Evolutionary conservation across 371 early-diverging fungal species (phyloP).

Genomic region (Mortierella polycephala): DNA sequence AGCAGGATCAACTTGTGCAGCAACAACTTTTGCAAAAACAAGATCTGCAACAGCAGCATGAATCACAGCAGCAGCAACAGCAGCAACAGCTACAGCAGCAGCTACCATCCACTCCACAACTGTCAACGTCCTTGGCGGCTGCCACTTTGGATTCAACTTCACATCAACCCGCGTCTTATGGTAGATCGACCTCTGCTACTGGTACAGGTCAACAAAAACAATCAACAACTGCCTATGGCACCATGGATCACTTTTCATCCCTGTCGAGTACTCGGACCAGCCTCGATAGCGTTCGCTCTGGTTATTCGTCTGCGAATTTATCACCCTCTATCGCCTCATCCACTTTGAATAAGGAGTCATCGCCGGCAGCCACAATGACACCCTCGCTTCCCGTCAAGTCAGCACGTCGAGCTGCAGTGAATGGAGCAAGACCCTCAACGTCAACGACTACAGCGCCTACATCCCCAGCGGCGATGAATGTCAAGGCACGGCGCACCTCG

Average conservation of each 20-base stretch:
- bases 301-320: neutral
- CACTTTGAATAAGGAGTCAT: neutral
- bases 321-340: neutral
- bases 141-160: neutral
- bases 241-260: neutral
- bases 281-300: neutral
- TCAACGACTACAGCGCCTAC: slow-evolving; percentile 2
- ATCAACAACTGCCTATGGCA: neutral
- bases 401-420: slow-evolving; percentile 19
- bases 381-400: slow-evolving; percentile 36
- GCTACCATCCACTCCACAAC: slow-evolving; percentile 1
- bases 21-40: slow-evolving; percentile 16
- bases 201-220: neutral
- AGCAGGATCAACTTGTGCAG: slow-evolving; percentile 35
- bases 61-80: slow-evolving; percentile 22
- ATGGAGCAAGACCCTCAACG: neutral
- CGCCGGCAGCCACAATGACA: neutral
- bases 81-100: slow-evolving; percentile 33
- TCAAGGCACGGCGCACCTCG: slow-evolving; percentile 29
- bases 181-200: slow-evolving; percentile 1
- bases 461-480: neutral
- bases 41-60: slow-evolving; percentile 39
- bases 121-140: slow-evolving; percentile 3
- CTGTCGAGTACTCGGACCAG: neutral
- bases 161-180: slow-evolving; percentile 6